Evolutionary conservation across 306 rosid species (phyloP).

Genomic region (Sphenostylis stenocarpa): DNA sequence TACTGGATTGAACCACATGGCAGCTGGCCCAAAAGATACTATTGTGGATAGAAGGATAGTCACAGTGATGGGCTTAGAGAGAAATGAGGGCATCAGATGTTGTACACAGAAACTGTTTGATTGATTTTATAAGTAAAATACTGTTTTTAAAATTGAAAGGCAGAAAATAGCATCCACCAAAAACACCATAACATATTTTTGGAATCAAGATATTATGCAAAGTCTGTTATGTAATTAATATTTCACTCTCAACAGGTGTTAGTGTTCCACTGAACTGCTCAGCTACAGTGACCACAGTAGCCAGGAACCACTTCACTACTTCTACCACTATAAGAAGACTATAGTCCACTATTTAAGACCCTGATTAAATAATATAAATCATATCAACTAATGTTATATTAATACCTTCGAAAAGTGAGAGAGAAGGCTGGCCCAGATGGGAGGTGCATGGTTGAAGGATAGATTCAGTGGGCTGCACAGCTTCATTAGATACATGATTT

Average conservation of each 20-base stretch:
- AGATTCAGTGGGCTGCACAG: slow-evolving; percentile 38
- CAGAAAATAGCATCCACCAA: background rate
- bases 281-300: background rate
- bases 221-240: too few species aligned
- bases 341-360: background rate
- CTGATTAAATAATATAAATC: background rate
- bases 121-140: background rate
- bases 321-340: background rate
- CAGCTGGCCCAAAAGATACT: background rate
- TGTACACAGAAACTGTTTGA: background rate
- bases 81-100: background rate
- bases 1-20: background rate
- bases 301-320: background rate
- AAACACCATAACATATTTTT: background rate
- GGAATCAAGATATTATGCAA: background rate
- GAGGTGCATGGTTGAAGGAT: slow-evolving; percentile 69
- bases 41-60: background rate
- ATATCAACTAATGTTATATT: slow-evolving; percentile 1
- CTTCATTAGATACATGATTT: slow-evolving; percentile 41
- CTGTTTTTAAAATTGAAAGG: background rate
- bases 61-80: background rate
- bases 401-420: slow-evolving; percentile 55
- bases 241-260: background rate
- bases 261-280: background rate
- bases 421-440: slow-evolving; percentile 38